A percentile compares a stretch with the other conserved stretches of the same genome.
These are phyloP conservation scores for Trichophaea hybrida DNA, from an alignment of 2,329 filamentous ascomycete genomes.

Conservation along the genomic window DNA sequence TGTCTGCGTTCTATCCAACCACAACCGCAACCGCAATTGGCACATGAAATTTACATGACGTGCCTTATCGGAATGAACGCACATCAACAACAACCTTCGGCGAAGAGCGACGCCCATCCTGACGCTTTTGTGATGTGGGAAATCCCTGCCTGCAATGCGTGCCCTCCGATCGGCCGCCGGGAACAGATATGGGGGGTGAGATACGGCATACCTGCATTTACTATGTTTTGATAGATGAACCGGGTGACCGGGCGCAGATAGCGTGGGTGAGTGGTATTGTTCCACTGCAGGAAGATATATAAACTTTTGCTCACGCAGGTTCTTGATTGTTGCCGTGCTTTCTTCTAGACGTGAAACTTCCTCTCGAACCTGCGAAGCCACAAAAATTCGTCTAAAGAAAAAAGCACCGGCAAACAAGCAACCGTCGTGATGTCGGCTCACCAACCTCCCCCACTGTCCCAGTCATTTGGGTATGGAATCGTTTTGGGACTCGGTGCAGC, in stretches of 20 bases:
- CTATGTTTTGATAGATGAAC: background rate
- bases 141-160: no score
- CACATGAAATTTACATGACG: no score
- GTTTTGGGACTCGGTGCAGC: constrained; percentile 58
- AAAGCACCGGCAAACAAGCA: background rate
- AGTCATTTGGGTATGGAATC: constrained; percentile 63
- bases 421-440: constrained; percentile 7
- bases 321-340: background rate
- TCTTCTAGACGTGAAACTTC: background rate
- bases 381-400: background rate
- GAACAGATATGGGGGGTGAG: background rate
- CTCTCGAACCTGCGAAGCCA: background rate
- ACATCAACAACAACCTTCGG: no score
- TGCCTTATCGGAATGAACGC: no score
- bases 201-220: background rate
- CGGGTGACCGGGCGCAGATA: background rate
- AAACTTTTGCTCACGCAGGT: background rate
- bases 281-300: background rate
- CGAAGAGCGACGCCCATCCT: no score
- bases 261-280: background rate
- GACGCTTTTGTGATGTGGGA: no score
- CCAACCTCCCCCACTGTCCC: constrained; percentile 29
- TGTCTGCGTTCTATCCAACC: no score
- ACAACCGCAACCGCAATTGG: no score
- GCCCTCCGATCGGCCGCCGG: background rate